Conservation (phyloP, 257 asterid species). For the Ballota nigra region DNA sequence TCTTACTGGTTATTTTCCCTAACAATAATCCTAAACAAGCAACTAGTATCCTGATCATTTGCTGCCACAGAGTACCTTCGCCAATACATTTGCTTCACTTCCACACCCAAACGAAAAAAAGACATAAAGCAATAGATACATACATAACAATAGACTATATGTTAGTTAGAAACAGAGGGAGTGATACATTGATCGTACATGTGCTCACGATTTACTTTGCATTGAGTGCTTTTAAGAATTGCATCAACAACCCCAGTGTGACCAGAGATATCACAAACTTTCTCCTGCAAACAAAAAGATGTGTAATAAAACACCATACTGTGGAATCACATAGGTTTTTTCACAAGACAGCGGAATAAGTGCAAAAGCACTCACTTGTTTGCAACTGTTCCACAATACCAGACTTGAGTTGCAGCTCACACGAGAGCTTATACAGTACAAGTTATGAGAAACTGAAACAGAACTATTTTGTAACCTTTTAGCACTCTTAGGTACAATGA, state of each 20-base stretch:
- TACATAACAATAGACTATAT: neutral
- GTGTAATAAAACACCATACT: constrained; percentile 13
- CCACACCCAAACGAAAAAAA: neutral
- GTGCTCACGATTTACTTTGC: constrained; percentile 52
- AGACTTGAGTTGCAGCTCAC: neutral
- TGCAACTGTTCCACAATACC: constrained; percentile 8
- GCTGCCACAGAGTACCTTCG: neutral
- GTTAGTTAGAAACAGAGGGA: constrained; percentile 7
- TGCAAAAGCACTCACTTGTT: neutral
- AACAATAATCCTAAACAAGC: neutral
- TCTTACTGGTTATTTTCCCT: too few relatives aligned
- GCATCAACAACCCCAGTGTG: constrained; percentile 42
- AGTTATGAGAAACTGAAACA: neutral
- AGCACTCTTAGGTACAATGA: neutral
- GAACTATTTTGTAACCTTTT: neutral
- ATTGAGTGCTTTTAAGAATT: constrained; percentile 43
- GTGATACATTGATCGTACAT: constrained; percentile 41
- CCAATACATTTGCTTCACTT: neutral
- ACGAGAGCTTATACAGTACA: neutral
- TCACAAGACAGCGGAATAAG: constrained; percentile 2
- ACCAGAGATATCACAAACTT: constrained; percentile 61
- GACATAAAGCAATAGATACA: neutral
- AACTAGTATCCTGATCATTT: neutral
- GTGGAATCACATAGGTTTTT: neutral
- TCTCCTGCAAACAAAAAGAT: constrained; percentile 43